phyloP scores from a whole-genome alignment of 2,329 filamentous ascomycete species.

The Monosporascus ibericus region DNA sequence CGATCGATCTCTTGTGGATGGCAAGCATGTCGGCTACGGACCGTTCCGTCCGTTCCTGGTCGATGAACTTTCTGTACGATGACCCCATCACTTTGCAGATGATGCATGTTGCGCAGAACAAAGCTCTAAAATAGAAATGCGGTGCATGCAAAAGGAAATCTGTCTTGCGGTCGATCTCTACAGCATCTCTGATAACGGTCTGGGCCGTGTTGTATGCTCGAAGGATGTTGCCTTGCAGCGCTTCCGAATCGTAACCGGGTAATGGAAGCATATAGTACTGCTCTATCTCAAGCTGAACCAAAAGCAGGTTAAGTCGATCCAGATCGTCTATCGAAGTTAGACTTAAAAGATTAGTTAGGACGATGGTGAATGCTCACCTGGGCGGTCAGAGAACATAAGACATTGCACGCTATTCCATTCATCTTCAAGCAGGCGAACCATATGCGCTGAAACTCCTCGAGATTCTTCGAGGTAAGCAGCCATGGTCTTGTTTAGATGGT shows the following conservation, averaged over 20 bases:
- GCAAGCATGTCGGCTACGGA: constrained; percentile 27
- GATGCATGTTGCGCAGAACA: constrained; percentile 40
- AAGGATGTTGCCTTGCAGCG: constrained; percentile 38
- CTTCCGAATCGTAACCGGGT: constrained; percentile 30
- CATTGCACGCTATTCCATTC: constrained; percentile 44
- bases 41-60: constrained; percentile 12
- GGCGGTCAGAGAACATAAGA: constrained; percentile 38
- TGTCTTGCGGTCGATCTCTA: constrained; percentile 35
- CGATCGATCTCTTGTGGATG: constrained; percentile 35
- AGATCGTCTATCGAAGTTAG: constrained; percentile 29
- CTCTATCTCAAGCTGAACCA: constrained; percentile 47
- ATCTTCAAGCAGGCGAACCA: constrained; percentile 44
- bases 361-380: constrained; percentile 29
- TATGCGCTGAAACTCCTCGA: constrained; percentile 38
- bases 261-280: constrained; percentile 45
- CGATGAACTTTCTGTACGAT: constrained; percentile 28
- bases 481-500: constrained; percentile 42
- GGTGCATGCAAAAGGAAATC: constrained; percentile 38
- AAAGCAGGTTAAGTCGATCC: constrained; percentile 41
- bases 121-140: constrained; percentile 41
- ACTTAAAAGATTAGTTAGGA: neutral
- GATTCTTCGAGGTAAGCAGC: constrained; percentile 39
- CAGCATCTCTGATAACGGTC: constrained; percentile 35
- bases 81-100: constrained; percentile 41
- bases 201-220: constrained; percentile 43